A percentile compares a stretch with the other conserved stretches of the same genome.
phyloP scores from a whole-genome alignment of 2,329 filamentous ascomycete genomes.

The Fusarium sp. region DNA sequence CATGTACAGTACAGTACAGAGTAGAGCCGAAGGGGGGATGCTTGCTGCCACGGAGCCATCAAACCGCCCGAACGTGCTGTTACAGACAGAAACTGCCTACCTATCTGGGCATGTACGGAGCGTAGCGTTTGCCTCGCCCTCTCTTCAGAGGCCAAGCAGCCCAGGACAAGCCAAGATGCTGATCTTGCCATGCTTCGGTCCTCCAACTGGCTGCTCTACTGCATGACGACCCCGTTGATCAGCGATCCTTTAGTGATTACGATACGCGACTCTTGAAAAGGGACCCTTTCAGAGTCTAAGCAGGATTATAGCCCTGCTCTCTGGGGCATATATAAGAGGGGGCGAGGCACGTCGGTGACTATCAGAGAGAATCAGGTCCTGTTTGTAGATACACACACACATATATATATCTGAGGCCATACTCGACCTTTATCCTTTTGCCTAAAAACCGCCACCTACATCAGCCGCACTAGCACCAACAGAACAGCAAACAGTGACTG shows the following conservation, averaged over 20 bases:
- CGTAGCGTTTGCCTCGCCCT: background rate
- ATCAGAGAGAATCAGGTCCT: background rate
- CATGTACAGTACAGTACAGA: too few relatives aligned
- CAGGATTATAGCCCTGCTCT: slow-evolving; percentile 18
- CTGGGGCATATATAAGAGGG: slow-evolving; percentile 28
- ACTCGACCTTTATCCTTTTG: background rate
- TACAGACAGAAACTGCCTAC: too few relatives aligned
- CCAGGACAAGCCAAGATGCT: slow-evolving; percentile 27
- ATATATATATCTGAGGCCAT: background rate
- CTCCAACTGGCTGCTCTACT: background rate
- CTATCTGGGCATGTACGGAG: too few relatives aligned
- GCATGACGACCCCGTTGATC: slow-evolving; percentile 19
- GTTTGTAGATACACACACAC: too few relatives aligned
- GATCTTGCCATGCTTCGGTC: slow-evolving; percentile 31
- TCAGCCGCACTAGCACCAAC: background rate
- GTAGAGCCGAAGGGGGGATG: too few relatives aligned
- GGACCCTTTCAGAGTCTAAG: background rate
- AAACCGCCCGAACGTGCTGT: too few relatives aligned
- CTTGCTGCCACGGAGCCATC: too few relatives aligned
- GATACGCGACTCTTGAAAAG: slow-evolving; percentile 1
- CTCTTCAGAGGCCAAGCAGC: background rate
- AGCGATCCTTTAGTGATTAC: slow-evolving; percentile 3
- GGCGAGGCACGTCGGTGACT: slow-evolving; percentile 9
- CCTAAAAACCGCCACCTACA: background rate
- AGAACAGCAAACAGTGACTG: background rate